Evolutionary conservation across 768 basidiomycete species (phyloP).

Genomic region (Cytidiella melzeri): DNA sequence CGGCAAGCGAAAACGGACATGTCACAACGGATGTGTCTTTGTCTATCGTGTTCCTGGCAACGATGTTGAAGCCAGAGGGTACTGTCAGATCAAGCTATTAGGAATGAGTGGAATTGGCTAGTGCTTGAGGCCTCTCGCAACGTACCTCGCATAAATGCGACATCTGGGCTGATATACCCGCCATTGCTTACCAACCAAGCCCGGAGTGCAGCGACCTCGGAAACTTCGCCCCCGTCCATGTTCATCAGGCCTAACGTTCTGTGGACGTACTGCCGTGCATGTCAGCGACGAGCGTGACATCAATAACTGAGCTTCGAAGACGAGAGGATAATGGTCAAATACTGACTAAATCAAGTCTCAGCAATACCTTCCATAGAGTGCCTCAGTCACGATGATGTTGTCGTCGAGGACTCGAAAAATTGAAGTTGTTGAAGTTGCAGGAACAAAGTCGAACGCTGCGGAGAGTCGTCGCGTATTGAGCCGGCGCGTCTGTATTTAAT

Average conservation of each 20-base stretch:
- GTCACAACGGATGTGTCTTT: conserved; percentile 52
- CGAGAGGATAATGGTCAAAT: too few species aligned
- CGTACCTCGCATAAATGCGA: conserved; percentile 43
- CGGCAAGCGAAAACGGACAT: conserved; percentile 59
- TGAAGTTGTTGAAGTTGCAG: too few species aligned
- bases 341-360: too few species aligned
- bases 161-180: conserved; percentile 44
- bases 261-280: too few species aligned
- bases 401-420: too few species aligned
- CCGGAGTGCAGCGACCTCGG: conserved; percentile 29
- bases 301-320: too few species aligned
- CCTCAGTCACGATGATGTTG: too few species aligned
- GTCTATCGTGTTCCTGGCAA: conserved; percentile 43
- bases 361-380: too few species aligned
- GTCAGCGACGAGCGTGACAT: too few species aligned
- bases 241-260: not conserved
- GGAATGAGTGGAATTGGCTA: not conserved
- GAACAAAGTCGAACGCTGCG: too few species aligned
- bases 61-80: conserved; percentile 39
- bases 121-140: not conserved
- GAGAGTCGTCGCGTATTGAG: too few species aligned
- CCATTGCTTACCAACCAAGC: conserved; percentile 45
- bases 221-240: not conserved
- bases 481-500: too few species aligned
- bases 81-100: conserved; percentile 9